A percentile compares a stretch with the other conserved stretches of the same genome.
Evolutionary conservation across 2,329 filamentous ascomycete species (phyloP).

Genomic region (Scedosporium apiospermum): DNA sequence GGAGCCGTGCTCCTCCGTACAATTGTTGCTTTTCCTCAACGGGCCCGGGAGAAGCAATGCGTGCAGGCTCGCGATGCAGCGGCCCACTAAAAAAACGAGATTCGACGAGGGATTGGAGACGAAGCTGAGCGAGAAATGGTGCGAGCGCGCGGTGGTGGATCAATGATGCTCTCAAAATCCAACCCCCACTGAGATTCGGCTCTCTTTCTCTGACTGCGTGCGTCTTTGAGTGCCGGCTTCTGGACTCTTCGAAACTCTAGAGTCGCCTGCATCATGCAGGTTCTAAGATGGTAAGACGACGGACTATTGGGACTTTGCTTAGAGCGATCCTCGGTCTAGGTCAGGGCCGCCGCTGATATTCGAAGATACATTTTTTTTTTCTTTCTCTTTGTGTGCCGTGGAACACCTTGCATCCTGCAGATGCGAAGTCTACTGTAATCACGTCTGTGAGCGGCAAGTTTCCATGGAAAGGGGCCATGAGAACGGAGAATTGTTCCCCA

Average conservation of each 20-base stretch:
- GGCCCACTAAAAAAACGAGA: too few relatives aligned
- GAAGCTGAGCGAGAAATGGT: too few relatives aligned
- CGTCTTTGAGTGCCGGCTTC: not conserved
- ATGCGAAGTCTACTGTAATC: not conserved
- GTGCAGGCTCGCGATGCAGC: too few relatives aligned
- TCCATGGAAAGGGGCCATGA: not conserved
- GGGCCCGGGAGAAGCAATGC: too few relatives aligned
- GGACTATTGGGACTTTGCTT: not conserved
- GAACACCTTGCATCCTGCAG: not conserved
- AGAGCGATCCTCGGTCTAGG: not conserved
- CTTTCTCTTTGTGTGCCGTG: not conserved
- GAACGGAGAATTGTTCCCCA: too few relatives aligned
- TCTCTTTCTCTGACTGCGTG: too few relatives aligned
- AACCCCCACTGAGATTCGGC: too few relatives aligned
- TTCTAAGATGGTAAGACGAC: not conserved
- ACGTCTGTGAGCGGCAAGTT: not conserved
- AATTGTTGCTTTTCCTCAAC: too few relatives aligned
- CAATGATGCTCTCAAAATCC: too few relatives aligned
- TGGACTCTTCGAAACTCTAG: not conserved
- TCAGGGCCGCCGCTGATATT: not conserved
- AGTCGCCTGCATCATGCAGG: not conserved
- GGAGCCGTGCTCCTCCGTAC: too few relatives aligned
- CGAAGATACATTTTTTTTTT: not conserved
- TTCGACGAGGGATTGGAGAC: too few relatives aligned
- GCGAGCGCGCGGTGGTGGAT: too few relatives aligned